phyloP scores from a whole-genome alignment of 2,329 filamentous ascomycete genomes.

The Colletotrichum sp. region DNA sequence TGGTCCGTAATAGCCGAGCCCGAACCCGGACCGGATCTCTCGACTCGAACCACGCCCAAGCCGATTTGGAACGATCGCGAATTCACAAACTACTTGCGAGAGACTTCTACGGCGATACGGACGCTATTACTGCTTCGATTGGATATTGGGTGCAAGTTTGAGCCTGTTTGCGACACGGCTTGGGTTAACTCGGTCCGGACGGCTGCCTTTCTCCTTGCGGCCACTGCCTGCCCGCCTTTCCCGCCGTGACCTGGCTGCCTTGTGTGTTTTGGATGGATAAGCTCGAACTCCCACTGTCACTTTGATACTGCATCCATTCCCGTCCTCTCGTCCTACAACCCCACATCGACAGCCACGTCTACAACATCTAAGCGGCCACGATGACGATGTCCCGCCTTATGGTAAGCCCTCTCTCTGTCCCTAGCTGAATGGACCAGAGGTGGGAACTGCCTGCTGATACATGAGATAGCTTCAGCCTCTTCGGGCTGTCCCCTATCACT shows the following conservation, averaged over 20 bases:
- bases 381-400: conserved; percentile 4
- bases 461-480: neutral
- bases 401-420: neutral
- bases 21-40: neutral
- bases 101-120: neutral
- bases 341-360: neutral
- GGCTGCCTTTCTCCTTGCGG: neutral
- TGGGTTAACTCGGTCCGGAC: neutral
- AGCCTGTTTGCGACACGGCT: neutral
- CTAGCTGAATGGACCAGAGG: neutral
- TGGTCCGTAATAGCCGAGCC: conserved; percentile 1
- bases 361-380: neutral
- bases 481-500: neutral
- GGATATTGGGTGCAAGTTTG: neutral
- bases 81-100: neutral
- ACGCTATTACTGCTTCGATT: neutral
- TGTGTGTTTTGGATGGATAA: neutral
- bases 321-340: neutral
- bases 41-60: neutral
- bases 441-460: neutral
- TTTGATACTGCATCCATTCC: neutral
- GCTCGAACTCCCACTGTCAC: neutral
- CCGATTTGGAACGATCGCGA: neutral
- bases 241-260: neutral
- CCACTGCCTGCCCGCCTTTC: neutral